Evolutionary conservation across 2,329 filamentous ascomycete genomes (phyloP).

Genomic region (Ascochyta clinopodiicola): DNA sequence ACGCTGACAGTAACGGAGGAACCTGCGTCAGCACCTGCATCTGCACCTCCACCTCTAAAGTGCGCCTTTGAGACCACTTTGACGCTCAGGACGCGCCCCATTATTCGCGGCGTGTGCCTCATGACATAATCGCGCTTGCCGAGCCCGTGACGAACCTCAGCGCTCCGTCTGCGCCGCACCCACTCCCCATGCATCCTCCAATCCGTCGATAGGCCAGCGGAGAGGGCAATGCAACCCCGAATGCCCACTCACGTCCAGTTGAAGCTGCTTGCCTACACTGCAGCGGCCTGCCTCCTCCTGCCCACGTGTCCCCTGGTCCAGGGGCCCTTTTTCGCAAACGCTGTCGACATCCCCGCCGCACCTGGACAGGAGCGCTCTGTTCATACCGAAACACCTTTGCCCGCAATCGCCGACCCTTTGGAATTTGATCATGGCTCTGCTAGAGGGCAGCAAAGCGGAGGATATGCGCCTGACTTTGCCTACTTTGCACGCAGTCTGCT

Average conservation of each 20-base stretch:
- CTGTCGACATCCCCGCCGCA: conserved; percentile 58
- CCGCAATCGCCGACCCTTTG: conserved; percentile 53
- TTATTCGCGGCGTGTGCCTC: not conserved
- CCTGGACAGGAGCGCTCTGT: conserved; percentile 20
- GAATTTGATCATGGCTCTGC: conserved; percentile 33
- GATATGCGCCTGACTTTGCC: conserved; percentile 68
- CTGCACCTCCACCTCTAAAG: not conserved
- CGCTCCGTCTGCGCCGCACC: conserved; percentile 25
- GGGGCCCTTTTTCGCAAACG: conserved; percentile 63
- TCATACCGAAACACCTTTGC: conserved; percentile 40
- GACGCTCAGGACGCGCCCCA: not conserved
- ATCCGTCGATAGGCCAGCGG: conserved; percentile 29
- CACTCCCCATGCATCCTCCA: conserved; percentile 26
- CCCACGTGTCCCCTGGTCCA: conserved; percentile 67
- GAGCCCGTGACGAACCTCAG: conserved; percentile 14
- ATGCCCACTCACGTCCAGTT: conserved; percentile 73
- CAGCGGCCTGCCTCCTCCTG: conserved; percentile 66
- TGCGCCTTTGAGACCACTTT: not conserved
- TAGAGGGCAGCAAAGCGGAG: conserved; percentile 38
- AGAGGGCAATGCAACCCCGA: conserved; percentile 51
- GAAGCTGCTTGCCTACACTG: conserved; percentile 71
- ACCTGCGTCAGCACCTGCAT: no score
- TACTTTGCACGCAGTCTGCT: conserved; percentile 68
- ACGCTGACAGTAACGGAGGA: not conserved
- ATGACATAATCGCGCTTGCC: conserved; percentile 15